Percentiles rank a stretch among this genome's conserved stretches.
phyloP scores from a whole-genome alignment of 2,329 filamentous ascomycete species.

The Neophaeococcomyces mojaviensis region DNA sequence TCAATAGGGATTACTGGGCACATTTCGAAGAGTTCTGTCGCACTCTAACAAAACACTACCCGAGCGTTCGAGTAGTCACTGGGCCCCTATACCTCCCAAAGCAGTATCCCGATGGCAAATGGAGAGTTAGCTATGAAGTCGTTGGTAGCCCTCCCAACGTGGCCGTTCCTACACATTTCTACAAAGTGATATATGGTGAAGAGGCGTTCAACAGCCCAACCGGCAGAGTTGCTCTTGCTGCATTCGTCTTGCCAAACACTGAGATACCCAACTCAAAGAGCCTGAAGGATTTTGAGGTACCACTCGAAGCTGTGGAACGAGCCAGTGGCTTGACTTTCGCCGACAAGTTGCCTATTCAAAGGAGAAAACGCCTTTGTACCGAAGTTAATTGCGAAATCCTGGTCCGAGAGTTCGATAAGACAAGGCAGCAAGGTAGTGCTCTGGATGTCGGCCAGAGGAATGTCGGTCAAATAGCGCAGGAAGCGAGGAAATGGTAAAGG shows the following conservation, averaged over 20 bases:
- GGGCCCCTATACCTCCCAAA: slow-evolving; percentile 89
- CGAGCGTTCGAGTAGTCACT: slow-evolving; percentile 82
- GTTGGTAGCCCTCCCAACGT: slow-evolving; percentile 90
- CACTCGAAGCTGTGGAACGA: slow-evolving; percentile 83
- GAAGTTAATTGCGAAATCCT: slow-evolving; percentile 79
- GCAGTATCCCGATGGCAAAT: slow-evolving; percentile 83
- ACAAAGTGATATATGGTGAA: slow-evolving; percentile 97
- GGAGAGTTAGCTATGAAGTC: slow-evolving; percentile 91
- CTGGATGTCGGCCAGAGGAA: slow-evolving; percentile 5
- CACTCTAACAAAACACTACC: slow-evolving; percentile 69
- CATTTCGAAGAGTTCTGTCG: slow-evolving; percentile 98
- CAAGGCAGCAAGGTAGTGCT: slow-evolving; percentile 43
- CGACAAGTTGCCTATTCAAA: slow-evolving; percentile 62
- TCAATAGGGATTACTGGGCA: slow-evolving; percentile 99
- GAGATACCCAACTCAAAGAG: slow-evolving; percentile 80
- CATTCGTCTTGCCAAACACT: slow-evolving; percentile 92
- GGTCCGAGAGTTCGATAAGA: slow-evolving; percentile 67
- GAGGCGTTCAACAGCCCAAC: slow-evolving; percentile 53
- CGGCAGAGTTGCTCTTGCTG: slow-evolving; percentile 78
- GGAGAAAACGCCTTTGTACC: slow-evolving; percentile 72
- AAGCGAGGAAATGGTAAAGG: slow-evolving; percentile 2
- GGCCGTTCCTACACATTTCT: slow-evolving; percentile 96
- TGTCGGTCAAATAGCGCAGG: neutral
- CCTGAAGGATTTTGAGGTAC: slow-evolving; percentile 87
- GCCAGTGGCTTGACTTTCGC: slow-evolving; percentile 91